Evolutionary conservation across 495 filamentous ascomycete species (phyloP).

Genomic region (Daldinia loculata): DNA sequence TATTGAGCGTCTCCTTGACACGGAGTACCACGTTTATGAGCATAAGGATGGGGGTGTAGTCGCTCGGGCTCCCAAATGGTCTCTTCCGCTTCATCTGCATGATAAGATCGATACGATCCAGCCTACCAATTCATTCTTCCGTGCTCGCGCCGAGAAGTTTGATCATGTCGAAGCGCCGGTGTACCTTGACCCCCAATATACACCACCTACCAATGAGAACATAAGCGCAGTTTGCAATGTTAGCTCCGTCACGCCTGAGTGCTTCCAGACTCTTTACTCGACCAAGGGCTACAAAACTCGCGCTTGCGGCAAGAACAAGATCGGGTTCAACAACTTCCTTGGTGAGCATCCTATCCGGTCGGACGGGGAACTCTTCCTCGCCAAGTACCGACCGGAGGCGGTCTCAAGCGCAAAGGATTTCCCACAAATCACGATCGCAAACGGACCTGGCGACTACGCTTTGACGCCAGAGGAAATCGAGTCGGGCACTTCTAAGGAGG

Average conservation of each 20-base stretch:
- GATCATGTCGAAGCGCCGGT: conserved; percentile 36
- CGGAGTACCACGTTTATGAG: conserved; percentile 67
- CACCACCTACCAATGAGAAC: conserved; percentile 35
- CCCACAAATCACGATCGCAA: conserved; percentile 52
- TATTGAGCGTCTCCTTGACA: conserved; percentile 64
- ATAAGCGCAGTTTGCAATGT: conserved; percentile 59
- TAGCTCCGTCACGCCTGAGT: conserved; percentile 61
- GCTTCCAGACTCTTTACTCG: conserved; percentile 63
- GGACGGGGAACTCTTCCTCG: conserved; percentile 59
- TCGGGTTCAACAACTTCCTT: conserved; percentile 62
- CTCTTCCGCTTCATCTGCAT: conserved; percentile 67
- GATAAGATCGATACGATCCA: conserved; percentile 70
- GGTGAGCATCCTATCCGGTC: conserved; percentile 59
- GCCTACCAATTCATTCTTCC: conserved; percentile 71
- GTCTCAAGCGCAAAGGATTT: conserved; percentile 53
- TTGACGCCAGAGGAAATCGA: conserved; percentile 35
- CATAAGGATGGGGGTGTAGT: conserved; percentile 53
- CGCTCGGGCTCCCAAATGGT: conserved; percentile 69
- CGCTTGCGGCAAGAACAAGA: conserved; percentile 53
- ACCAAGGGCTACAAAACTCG: conserved; percentile 60
- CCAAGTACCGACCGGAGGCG: conserved; percentile 59
- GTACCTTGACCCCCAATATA: conserved; percentile 38
- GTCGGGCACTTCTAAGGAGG: conserved; percentile 62
- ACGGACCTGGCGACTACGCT: conserved; percentile 46
- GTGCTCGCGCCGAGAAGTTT: conserved; percentile 38